These are phyloP conservation scores for Chloranthus sessilifolius DNA, from an alignment of 164 flowering plant genomes.

Conservation along the genomic window DNA sequence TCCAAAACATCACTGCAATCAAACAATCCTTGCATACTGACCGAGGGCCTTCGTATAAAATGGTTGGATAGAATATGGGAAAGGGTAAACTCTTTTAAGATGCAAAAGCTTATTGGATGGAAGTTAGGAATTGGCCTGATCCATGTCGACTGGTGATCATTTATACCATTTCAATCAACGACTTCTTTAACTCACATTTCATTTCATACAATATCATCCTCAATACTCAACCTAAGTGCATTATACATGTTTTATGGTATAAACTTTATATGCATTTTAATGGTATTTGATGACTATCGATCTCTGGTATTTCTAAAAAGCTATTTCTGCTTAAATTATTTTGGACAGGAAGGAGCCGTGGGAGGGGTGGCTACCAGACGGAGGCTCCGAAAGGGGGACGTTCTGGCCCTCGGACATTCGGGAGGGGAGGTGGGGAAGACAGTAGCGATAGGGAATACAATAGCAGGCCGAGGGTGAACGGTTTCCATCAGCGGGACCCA, in stretches of 20 bases:
- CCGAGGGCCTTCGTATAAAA: no score
- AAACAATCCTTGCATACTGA: no score
- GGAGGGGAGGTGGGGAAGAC: constrained; percentile 39
- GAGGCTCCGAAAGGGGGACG: constrained; percentile 39
- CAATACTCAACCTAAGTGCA: neutral
- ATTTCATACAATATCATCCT: neutral
- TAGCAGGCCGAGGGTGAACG: constrained; percentile 51
- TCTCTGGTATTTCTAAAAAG: neutral
- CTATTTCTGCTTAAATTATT: neutral
- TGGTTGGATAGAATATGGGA: no score
- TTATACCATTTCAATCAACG: neutral
- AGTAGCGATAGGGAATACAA: constrained; percentile 41
- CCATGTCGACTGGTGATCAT: no score
- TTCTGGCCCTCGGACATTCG: constrained; percentile 35
- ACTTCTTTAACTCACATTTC: neutral
- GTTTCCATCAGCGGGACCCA: constrained; percentile 38
- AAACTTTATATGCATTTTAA: no score
- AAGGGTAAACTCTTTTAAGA: no score
- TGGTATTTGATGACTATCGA: no score
- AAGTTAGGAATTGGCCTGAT: no score
- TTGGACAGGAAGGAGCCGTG: constrained; percentile 53
- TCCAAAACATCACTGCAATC: no score
- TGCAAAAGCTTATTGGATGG: no score
- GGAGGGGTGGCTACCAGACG: constrained; percentile 47
- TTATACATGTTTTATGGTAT: no score